Base-by-base conservation (phyloP, 148 eudicot genomes). In the Chenopodium album region DNA sequence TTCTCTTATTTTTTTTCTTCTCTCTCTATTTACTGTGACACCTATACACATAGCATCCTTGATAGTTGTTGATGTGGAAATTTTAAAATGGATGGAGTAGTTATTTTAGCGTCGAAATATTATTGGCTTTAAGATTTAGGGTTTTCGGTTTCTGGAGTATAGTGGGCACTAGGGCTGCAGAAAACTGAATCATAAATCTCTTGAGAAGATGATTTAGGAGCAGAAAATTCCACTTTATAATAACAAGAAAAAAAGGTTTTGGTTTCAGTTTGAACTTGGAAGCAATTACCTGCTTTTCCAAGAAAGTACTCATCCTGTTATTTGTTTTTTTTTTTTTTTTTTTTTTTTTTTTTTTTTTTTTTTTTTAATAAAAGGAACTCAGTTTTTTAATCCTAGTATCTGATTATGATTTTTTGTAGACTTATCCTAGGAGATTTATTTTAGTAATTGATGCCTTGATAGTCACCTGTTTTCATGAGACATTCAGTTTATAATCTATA, bases 381-480 rank as follows among this genome's bases (percentile, higher is more conserved):
- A 37, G 26, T 12, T 47, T 73, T 11, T 73, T 23, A n/a, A 73
- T 48, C 34, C 10, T 47, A 23, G 76, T 73, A 23, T 73, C 34
- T 73, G 29, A 73, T 13, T 23, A 73, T 73, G 29, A 26, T 48
- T 73, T 73, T 73, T 73, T 17, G 32, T 22, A 17, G 54, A 41
- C 23, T 9, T 41, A 7, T 46, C 52, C 41, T 13, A 50, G 71
- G n/a, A 52, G 75, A 41, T 26, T 22, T n/a, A 71, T 71, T 12
- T 3, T 71, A 71, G 16, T 44, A 44, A 62, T 0, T 76, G 69
- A 76, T 62, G 13, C 50, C 69, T 75, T 19, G 78, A 62, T 76
- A 26, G 66, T 16, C 44, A 28, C 23, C 41, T 56, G 19, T 46
- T 20, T 5, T 62, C 28, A 9, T 29, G 46, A 32, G 52, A 13